A percentile compares a stretch with the other conserved stretches of the same genome.
These are phyloP conservation scores for Novymonas esmeraldas DNA, from an alignment of 208 protist species.

Conservation along the genomic window DNA sequence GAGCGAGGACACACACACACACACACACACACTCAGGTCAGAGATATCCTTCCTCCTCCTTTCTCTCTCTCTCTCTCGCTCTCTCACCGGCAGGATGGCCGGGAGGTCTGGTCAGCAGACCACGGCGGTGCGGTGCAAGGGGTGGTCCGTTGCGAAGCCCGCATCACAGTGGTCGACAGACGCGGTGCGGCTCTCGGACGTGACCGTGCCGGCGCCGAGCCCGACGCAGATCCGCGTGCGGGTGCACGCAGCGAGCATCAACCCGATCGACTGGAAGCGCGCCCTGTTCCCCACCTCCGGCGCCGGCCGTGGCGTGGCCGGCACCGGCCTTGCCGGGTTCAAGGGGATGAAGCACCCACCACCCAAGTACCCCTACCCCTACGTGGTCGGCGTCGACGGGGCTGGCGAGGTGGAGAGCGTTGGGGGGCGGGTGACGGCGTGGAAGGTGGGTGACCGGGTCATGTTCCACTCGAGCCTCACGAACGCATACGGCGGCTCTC, in stretches of 20 bases:
- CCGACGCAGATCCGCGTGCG: conserved; percentile 47
- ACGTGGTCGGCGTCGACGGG: conserved; percentile 57
- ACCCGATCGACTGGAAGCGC: conserved; percentile 55
- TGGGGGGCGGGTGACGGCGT: conserved; percentile 28
- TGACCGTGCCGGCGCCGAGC: conserved; percentile 39
- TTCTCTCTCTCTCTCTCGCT: not conserved
- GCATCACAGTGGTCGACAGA: conserved; percentile 23
- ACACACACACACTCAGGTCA: not conserved
- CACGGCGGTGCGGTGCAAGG: conserved; percentile 26
- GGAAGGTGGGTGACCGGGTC: conserved; percentile 55
- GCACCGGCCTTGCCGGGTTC: conserved; percentile 12
- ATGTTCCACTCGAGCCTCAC: conserved; percentile 49
- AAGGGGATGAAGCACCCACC: conserved; percentile 28
- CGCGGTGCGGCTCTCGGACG: conserved; percentile 17
- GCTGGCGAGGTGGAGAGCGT: conserved; percentile 63
- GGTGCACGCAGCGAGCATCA: conserved; percentile 50
- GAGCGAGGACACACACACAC: not conserved
- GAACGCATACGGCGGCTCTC: conserved; percentile 40
- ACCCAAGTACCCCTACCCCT: conserved; percentile 48
- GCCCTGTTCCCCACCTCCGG: conserved; percentile 26
- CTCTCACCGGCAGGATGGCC: not conserved
- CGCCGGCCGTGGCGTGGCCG: conserved; percentile 14
- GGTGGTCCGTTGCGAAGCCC: conserved; percentile 22
- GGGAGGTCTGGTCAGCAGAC: not conserved
- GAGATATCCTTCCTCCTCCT: not conserved